A percentile compares a stretch with the other conserved stretches of the same genome.
Evolutionary conservation across 2,329 filamentous ascomycete species (phyloP).

Genomic region (Pseudocercospora musae): DNA sequence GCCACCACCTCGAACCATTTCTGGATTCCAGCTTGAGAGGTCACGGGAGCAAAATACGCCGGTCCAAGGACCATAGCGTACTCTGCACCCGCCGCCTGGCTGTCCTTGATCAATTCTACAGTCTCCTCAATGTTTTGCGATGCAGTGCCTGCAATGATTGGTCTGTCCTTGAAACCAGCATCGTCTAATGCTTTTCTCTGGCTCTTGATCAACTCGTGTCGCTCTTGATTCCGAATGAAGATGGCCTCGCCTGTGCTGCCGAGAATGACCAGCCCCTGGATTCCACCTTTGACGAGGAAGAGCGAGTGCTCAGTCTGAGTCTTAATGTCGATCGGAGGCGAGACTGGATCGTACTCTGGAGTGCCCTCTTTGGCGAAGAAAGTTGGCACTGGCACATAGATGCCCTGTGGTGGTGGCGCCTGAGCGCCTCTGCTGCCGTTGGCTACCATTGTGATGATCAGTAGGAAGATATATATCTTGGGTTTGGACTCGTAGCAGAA

Average conservation of each 20-base stretch:
- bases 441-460: constrained; percentile 12
- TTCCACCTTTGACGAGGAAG: constrained; percentile 58
- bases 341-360: constrained; percentile 44
- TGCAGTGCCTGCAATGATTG: constrained; percentile 61
- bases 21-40: constrained; percentile 56
- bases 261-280: constrained; percentile 60
- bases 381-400: constrained; percentile 61
- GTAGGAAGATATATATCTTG: not conserved
- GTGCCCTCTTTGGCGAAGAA: constrained; percentile 56
- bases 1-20: constrained; percentile 63
- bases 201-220: constrained; percentile 53
- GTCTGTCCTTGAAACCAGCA: constrained; percentile 56
- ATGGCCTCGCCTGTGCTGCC: constrained; percentile 64
- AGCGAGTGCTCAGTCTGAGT: constrained; percentile 58
- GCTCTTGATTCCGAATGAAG: constrained; percentile 58
- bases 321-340: constrained; percentile 55
- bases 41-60: constrained; percentile 61
- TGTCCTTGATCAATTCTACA: constrained; percentile 55
- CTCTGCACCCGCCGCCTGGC: constrained; percentile 56
- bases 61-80: constrained; percentile 63
- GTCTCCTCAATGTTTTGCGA: constrained; percentile 62
- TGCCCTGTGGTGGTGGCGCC: constrained; percentile 49
- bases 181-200: constrained; percentile 55
- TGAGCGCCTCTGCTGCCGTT: constrained; percentile 17
- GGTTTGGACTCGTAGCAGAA: not conserved